Conservation (phyloP, 106 monocot genomes). For the Triglochin maritima region DNA sequence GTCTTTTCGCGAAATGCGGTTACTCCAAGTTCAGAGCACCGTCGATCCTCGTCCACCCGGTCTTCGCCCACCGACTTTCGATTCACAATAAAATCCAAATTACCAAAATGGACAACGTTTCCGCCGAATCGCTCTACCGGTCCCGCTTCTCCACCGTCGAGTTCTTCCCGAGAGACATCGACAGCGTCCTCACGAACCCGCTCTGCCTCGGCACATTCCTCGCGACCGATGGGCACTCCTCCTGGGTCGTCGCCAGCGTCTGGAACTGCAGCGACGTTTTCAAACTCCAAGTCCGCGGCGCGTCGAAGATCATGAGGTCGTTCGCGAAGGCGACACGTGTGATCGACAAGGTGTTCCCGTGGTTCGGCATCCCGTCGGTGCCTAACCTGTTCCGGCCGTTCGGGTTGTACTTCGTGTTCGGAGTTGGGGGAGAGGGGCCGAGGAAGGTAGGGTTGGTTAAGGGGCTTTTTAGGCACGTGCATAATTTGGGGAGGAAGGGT, state of each 20-base stretch:
- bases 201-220: too few species aligned
- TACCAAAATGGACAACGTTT: too few species aligned
- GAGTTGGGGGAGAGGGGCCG: conserved; percentile 33
- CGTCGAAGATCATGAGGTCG: too few species aligned
- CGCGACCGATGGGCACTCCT: too few species aligned
- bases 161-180: too few species aligned
- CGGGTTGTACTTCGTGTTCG: conserved; percentile 49
- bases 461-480: conserved; percentile 27
- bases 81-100: too few species aligned
- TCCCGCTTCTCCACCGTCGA: too few species aligned
- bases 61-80: conserved; percentile 31
- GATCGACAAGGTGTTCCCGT: conserved; percentile 35
- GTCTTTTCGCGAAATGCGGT: conserved; percentile 46
- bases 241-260: too few species aligned
- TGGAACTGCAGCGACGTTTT: too few species aligned
- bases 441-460: conserved; percentile 9
- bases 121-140: too few species aligned
- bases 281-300: too few species aligned
- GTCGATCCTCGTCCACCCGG: conserved; percentile 64
- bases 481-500: conserved; percentile 44
- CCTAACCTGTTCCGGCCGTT: conserved; percentile 58
- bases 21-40: conserved; percentile 74
- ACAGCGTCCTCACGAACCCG: too few species aligned
- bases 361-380: conserved; percentile 44
- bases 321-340: background rate